Evolutionary conservation across 495 filamentous ascomycete species (phyloP).

Genomic region (Penicillium steckii): DNA sequence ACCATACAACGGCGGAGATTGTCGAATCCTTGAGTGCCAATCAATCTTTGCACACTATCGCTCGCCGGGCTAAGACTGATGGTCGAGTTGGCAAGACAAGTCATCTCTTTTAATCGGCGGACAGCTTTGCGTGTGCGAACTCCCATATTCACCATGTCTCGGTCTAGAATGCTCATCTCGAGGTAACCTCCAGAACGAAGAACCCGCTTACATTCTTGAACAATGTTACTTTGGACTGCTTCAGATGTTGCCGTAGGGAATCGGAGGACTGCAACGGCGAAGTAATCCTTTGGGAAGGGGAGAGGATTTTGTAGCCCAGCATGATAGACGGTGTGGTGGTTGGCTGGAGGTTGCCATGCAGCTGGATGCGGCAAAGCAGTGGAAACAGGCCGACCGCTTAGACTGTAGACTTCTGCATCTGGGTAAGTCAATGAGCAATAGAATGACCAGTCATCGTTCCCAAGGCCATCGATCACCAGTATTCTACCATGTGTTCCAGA

Average conservation of each 20-base stretch:
- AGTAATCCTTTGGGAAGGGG: slow-evolving; percentile 84
- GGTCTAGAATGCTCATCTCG: slow-evolving; percentile 80
- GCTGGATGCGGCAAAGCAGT: slow-evolving; percentile 36
- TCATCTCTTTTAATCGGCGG: slow-evolving; percentile 71
- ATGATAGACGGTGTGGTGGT: slow-evolving; percentile 84
- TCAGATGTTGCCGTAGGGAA: slow-evolving; percentile 80
- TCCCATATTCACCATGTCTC: slow-evolving; percentile 87
- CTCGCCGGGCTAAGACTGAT: slow-evolving; percentile 71
- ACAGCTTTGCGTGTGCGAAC: slow-evolving; percentile 72
- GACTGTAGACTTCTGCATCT: slow-evolving; percentile 79
- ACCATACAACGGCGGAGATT: slow-evolving; percentile 86
- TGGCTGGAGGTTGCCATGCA: slow-evolving; percentile 63
- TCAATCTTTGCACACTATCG: slow-evolving; percentile 72
- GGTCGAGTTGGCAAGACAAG: slow-evolving; percentile 60
- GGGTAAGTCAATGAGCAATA: slow-evolving; percentile 94
- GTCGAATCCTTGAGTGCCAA: slow-evolving; percentile 77
- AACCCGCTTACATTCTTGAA: slow-evolving; percentile 88
- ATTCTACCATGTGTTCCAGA: slow-evolving; percentile 60
- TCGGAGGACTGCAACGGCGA: slow-evolving; percentile 81
- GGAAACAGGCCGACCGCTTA: slow-evolving; percentile 33
- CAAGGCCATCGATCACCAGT: slow-evolving; percentile 89
- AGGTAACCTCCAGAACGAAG: slow-evolving; percentile 87
- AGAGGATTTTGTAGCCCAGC: slow-evolving; percentile 65
- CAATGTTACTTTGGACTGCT: slow-evolving; percentile 68
- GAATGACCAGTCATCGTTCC: slow-evolving; percentile 95